Percentiles rank a stretch among this genome's conserved stretches.
phyloP scores from a whole-genome alignment of 2,329 filamentous ascomycete species.

The Aspergillus sp. region DNA sequence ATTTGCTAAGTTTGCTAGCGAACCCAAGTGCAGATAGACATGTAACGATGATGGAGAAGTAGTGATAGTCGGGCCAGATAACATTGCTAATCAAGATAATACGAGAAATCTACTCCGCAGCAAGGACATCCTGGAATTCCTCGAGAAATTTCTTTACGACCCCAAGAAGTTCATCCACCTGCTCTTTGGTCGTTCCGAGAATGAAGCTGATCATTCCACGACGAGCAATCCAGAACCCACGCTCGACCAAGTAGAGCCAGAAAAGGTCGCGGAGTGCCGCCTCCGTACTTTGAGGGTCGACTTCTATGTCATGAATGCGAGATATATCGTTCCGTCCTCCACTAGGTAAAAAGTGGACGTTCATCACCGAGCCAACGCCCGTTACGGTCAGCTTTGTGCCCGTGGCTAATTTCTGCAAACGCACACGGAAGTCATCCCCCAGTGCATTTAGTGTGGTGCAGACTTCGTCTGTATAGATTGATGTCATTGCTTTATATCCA shows the following conservation, averaged over 20 bases:
- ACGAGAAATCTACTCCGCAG: neutral
- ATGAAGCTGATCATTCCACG: conserved; percentile 9
- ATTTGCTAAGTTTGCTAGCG: no score
- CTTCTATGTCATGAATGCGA: neutral
- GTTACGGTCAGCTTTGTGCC: conserved; percentile 4
- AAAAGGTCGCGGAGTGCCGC: neutral
- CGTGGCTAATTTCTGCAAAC: neutral
- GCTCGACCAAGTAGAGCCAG: conserved; percentile 7
- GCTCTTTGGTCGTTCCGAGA: neutral
- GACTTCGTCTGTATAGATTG: neutral
- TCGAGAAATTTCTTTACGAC: neutral
- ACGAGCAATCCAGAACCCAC: conserved; percentile 8
- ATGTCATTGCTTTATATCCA: neutral
- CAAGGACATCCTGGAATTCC: neutral
- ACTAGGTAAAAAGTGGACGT: neutral
- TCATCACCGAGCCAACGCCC: conserved; percentile 1
- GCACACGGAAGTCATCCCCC: neutral
- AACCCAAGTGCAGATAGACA: no score
- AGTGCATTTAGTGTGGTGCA: conserved; percentile 1
- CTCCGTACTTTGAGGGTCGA: neutral
- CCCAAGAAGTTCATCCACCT: neutral
- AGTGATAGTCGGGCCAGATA: no score
- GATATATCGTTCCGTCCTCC: neutral
- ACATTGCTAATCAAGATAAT: neutral
- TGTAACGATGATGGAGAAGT: no score